Percentiles rank a stretch among this genome's conserved stretches.
phyloP scores from a whole-genome alignment of 1,139 yeast genomes.

The Taphrina confusa region DNA sequence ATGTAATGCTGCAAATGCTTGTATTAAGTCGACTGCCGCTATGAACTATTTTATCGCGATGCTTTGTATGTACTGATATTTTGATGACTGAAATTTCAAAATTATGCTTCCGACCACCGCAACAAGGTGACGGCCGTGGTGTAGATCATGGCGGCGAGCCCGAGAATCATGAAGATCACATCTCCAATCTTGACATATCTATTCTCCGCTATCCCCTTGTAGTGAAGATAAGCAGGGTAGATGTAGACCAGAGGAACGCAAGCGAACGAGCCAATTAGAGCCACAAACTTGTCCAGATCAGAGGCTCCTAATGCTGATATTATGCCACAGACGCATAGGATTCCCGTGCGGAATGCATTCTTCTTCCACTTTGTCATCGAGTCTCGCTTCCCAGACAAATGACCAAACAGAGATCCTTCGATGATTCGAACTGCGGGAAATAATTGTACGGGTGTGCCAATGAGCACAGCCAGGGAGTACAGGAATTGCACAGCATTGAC shows the following conservation, averaged over 20 bases:
- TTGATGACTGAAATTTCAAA: no score
- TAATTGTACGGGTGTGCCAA: constrained; percentile 87
- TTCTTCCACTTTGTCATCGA: constrained; percentile 76
- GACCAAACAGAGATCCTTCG: constrained; percentile 48
- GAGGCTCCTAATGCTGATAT: constrained; percentile 68
- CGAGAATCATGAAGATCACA: constrained; percentile 51
- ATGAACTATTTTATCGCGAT: no score
- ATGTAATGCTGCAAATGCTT: no score
- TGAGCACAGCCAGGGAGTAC: constrained; percentile 80
- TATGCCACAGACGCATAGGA: constrained; percentile 68
- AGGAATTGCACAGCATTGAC: constrained; percentile 73
- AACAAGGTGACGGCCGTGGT: constrained; percentile 59
- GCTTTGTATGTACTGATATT: no score
- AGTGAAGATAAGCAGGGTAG: constrained; percentile 86
- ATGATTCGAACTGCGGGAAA: constrained; percentile 84
- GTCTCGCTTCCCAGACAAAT: constrained; percentile 64
- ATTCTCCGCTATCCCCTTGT: constrained; percentile 43
- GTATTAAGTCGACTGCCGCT: no score
- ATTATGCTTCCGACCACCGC: constrained; percentile 45
- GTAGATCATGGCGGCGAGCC: constrained; percentile 57
- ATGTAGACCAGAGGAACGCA: constrained; percentile 93
- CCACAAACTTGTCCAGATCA: constrained; percentile 83
- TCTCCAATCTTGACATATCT: constrained; percentile 47
- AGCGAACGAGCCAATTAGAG: constrained; percentile 90
- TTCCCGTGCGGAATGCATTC: constrained; percentile 64